Conservation (phyloP, 148 eudicot species). For the Vaccinium vitisidaea region DNA sequence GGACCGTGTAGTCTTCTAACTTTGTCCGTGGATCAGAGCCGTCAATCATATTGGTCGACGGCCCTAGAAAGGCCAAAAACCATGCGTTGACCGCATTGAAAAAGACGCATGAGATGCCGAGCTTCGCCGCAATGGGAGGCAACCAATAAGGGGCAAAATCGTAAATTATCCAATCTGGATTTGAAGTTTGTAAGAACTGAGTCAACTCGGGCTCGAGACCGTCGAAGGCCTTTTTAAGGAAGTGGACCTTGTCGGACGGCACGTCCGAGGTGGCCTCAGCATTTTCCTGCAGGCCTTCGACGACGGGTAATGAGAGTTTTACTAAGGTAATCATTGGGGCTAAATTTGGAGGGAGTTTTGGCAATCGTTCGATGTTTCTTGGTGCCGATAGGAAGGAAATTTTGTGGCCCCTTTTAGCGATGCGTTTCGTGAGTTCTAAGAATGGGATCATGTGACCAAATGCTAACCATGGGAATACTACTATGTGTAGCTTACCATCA, state of each 20-base stretch:
- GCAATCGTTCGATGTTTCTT: conserved; percentile 34
- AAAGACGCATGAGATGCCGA: conserved; percentile 17
- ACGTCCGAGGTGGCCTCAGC: conserved; percentile 34
- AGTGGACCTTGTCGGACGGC: conserved; percentile 11
- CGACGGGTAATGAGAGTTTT: conserved; percentile 17
- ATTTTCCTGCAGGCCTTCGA: conserved; percentile 18
- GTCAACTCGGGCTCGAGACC: conserved; percentile 22
- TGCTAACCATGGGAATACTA: conserved; percentile 31
- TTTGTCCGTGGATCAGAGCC: background rate
- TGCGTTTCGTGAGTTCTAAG: conserved; percentile 23
- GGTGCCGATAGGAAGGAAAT: conserved; percentile 36
- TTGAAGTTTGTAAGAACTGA: conserved; percentile 2
- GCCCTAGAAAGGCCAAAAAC: conserved; percentile 16
- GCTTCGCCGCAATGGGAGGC: background rate
- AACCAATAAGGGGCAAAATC: conserved; percentile 33
- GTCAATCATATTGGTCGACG: background rate
- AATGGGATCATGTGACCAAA: conserved; percentile 32
- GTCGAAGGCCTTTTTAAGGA: conserved; percentile 32
- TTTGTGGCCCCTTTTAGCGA: conserved; percentile 30
- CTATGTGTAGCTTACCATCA: conserved; percentile 15
- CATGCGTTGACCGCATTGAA: conserved; percentile 17
- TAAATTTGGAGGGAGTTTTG: conserved; percentile 20
- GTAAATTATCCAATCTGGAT: conserved; percentile 34
- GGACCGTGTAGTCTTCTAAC: conserved; percentile 7
- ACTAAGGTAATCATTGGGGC: conserved; percentile 11